A percentile compares a stretch with the other conserved stretches of the same genome.
phyloP scores from a whole-genome alignment of 2,329 filamentous ascomycete genomes.

The Penicillium palitans region DNA sequence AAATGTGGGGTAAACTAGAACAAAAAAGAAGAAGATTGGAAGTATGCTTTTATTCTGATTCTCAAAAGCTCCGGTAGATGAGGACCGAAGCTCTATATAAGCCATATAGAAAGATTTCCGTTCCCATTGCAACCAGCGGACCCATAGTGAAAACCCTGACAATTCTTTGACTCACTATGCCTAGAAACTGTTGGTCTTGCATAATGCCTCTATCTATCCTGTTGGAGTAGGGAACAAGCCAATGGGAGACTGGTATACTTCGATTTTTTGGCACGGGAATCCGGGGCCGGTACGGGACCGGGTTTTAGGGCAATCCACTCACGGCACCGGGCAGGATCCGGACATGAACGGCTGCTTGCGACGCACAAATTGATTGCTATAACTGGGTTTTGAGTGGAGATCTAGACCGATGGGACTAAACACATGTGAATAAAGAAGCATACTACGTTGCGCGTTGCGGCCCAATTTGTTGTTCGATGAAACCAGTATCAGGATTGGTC shows the following conservation, averaged over 20 bases:
- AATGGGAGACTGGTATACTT: constrained; percentile 22
- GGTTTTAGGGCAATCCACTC: constrained; percentile 9
- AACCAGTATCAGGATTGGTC: background rate
- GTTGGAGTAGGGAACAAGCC: constrained; percentile 15
- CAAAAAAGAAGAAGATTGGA: constrained; percentile 1
- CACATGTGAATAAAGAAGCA: constrained; percentile 13
- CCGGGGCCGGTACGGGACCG: constrained; percentile 27
- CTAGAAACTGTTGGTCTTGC: constrained; percentile 17
- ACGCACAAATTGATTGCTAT: constrained; percentile 9
- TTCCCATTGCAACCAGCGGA: constrained; percentile 8
- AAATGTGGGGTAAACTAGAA: background rate
- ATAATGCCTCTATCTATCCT: constrained; percentile 19
- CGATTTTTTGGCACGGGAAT: constrained; percentile 14
- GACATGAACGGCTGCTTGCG: constrained; percentile 10
- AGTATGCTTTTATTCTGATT: constrained; percentile 2
- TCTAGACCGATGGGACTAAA: background rate
- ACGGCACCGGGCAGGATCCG: constrained; percentile 28
- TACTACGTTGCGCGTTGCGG: constrained; percentile 16
- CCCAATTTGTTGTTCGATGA: constrained; percentile 12
- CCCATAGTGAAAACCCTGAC: constrained; percentile 7
- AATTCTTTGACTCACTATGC: constrained; percentile 23
- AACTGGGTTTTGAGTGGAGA: background rate
- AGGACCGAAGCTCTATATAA: constrained; percentile 18
- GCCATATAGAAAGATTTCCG: background rate
- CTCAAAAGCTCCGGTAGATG: background rate